Conservation (phyloP, 2,329 filamentous ascomycete species). For the Aplosporella prunicola region DNA sequence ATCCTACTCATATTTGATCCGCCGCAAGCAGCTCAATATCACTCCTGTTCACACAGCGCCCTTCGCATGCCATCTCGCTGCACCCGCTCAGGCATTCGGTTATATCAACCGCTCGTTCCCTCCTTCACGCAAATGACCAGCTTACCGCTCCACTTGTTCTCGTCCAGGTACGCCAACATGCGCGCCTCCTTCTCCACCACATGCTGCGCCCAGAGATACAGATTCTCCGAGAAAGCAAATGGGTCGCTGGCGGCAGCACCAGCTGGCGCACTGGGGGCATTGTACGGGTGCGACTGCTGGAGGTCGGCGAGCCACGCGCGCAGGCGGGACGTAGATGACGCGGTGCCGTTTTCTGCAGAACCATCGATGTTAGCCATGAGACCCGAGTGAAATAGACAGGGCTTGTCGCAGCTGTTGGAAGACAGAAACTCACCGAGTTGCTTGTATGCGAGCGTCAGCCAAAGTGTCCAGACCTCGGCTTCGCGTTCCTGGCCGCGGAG, state of each 20-base stretch:
- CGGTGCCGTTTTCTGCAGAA: no score
- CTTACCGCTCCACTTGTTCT: constrained; percentile 3
- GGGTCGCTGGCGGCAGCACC: no score
- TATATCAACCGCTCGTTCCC: not conserved
- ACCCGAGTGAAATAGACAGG: no score
- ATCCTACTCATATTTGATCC: no score
- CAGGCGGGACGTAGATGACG: constrained; percentile 1
- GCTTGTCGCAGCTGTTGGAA: no score
- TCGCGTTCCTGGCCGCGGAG: constrained; percentile 5
- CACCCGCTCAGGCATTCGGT: not conserved
- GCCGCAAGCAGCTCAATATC: no score
- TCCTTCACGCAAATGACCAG: constrained; percentile 5
- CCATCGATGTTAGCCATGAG: no score
- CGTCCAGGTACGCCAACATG: constrained; percentile 6
- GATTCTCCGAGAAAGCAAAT: no score
- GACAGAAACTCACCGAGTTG: no score
- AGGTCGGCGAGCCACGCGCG: constrained; percentile 1
- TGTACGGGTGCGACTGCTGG: constrained; percentile 1
- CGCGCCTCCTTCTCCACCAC: constrained; percentile 3
- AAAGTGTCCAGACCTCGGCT: constrained; percentile 4
- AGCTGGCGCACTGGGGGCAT: no score
- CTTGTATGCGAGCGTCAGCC: no score
- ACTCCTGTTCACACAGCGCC: no score
- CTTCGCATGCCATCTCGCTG: not conserved
- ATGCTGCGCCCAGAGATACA: constrained; percentile 2